phyloP scores from a whole-genome alignment of 306 rosid species.

The Trifolium subterraneum region DNA sequence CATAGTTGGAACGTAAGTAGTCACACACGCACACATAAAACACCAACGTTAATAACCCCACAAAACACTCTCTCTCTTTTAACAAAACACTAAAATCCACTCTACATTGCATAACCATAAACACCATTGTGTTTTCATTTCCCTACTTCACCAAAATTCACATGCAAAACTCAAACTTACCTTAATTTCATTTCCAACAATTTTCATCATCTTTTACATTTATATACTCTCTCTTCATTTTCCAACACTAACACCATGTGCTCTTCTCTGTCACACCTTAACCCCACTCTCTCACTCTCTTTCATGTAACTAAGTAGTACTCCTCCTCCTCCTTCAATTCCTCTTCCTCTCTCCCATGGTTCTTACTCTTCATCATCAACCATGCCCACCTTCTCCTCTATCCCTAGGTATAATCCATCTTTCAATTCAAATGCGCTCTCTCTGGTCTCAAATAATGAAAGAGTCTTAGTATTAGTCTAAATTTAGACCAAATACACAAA shows the following conservation, averaged over 20 bases:
- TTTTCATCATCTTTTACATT: conserved; percentile 1
- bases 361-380: conserved; percentile 46
- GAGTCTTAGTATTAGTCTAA: background rate
- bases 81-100: background rate
- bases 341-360: conserved; percentile 59
- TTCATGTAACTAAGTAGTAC: background rate
- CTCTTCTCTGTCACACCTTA: conserved; percentile 25
- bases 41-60: conserved; percentile 34
- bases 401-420: conserved; percentile 53
- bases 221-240: background rate
- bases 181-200: conserved; percentile 9
- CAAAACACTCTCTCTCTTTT: conserved; percentile 23
- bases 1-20: background rate
- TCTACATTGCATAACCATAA: conserved; percentile 50
- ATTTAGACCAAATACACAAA: background rate
- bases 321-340: background rate
- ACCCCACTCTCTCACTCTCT: background rate
- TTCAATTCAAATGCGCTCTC: background rate
- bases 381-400: conserved; percentile 76
- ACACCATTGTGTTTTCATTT: background rate
- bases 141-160: conserved; percentile 35
- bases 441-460: background rate
- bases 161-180: conserved; percentile 28
- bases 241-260: conserved; percentile 30
- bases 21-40: background rate